These are phyloP conservation scores for Flaveria linearis DNA, from an alignment of 129 eudicot genomes.

Conservation along the genomic window DNA sequence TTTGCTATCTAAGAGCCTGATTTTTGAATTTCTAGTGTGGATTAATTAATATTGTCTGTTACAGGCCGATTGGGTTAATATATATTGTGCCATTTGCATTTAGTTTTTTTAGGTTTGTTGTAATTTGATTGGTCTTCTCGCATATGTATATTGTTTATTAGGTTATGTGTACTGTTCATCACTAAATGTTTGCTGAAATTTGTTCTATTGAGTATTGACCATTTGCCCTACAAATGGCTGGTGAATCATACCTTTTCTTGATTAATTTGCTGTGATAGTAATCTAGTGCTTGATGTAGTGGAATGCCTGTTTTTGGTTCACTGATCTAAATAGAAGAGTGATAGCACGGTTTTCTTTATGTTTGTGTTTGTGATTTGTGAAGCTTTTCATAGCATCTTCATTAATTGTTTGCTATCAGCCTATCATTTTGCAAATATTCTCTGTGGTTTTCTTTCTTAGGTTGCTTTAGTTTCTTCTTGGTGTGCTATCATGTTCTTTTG, in stretches of 20 bases:
- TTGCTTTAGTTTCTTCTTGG: background rate
- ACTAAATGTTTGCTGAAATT: background rate
- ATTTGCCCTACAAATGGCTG: background rate
- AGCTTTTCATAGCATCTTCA: background rate
- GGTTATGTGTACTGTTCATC: background rate
- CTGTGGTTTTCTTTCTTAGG: background rate
- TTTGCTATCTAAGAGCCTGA: too few species aligned
- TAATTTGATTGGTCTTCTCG: too few species aligned
- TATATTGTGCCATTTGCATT: too few species aligned
- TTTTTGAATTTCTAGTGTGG: too few species aligned
- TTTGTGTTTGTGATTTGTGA: background rate
- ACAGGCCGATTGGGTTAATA: too few species aligned
- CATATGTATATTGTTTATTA: too few species aligned
- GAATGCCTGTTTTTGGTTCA: background rate
- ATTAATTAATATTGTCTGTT: background rate
- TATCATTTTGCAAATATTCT: background rate
- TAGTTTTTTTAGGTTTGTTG: too few species aligned
- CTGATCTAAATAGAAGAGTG: background rate
- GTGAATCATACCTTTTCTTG: background rate
- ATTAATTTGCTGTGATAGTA: background rate
- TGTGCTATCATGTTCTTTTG: constrained; percentile 4
- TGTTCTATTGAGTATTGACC: background rate
- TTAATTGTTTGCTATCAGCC: background rate
- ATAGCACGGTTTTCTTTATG: background rate
- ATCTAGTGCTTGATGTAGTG: background rate